Evolutionary conservation across 1,284 basidiomycete genomes (phyloP).

Genomic region (Coniophora puteana): DNA sequence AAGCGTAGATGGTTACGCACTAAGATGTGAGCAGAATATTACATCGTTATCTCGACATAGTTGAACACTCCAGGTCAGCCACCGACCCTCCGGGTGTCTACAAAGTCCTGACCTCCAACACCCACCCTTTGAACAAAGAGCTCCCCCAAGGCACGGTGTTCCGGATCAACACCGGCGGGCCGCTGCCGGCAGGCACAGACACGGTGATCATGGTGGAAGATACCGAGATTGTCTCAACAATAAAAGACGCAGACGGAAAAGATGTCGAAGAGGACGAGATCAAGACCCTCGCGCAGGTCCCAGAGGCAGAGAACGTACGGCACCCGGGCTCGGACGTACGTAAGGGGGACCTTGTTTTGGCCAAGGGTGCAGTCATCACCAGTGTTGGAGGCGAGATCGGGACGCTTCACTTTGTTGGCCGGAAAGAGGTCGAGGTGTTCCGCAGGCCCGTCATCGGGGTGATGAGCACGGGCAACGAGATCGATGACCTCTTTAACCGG

Average conservation of each 20-base stretch:
- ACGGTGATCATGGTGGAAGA: conserved; percentile 92
- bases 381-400: conserved; percentile 83
- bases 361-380: conserved; percentile 56
- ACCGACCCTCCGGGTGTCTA: conserved; percentile 63
- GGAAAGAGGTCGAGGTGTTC: conserved; percentile 63
- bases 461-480: conserved; percentile 83
- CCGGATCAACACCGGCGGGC: conserved; percentile 77
- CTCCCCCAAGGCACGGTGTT: conserved; percentile 57
- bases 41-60: not conserved
- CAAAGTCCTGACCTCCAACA: conserved; percentile 63
- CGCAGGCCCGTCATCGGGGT: conserved; percentile 75
- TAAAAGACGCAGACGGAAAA: conserved; percentile 39
- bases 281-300: conserved; percentile 60
- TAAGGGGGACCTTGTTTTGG: conserved; percentile 64
- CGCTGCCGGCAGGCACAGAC: conserved; percentile 72
- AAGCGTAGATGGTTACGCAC: conserved; percentile 86
- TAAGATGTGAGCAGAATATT: conserved; percentile 59
- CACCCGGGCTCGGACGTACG: conserved; percentile 71
- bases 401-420: conserved; percentile 76
- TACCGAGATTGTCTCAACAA: conserved; percentile 62
- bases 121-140: conserved; percentile 32
- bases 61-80: conserved; percentile 33
- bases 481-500: conserved; percentile 59
- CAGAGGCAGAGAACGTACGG: conserved; percentile 71
- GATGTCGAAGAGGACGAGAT: conserved; percentile 68